phyloP scores from a whole-genome alignment of 1,284 basidiomycete genomes.

The Pterula multifida region DNA sequence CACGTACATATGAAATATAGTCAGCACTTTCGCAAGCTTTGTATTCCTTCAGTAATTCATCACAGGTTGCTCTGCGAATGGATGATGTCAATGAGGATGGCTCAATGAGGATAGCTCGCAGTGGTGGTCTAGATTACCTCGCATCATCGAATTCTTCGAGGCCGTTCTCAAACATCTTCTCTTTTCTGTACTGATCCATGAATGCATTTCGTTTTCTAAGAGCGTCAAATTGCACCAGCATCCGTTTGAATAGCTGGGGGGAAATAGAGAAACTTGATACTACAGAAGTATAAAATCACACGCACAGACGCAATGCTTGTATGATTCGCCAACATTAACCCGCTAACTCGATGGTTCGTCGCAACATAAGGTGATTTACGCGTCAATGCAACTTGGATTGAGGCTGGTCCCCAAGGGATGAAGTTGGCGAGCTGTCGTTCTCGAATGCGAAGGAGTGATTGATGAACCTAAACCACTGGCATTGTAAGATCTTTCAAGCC shows the following conservation, averaged over 20 bases:
- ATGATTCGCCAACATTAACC: slow-evolving; percentile 98
- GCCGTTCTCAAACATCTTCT: slow-evolving; percentile 85
- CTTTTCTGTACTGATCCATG: slow-evolving; percentile 95
- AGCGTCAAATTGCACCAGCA: slow-evolving; percentile 91
- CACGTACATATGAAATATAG: slow-evolving; percentile 72
- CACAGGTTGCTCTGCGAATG: slow-evolving; percentile 69
- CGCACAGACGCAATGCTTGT: slow-evolving; percentile 91
- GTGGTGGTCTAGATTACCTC: slow-evolving; percentile 35
- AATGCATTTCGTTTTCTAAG: slow-evolving; percentile 88
- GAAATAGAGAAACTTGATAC: slow-evolving; percentile 3
- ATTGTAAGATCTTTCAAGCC: not conserved
- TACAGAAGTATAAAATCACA: slow-evolving; percentile 9
- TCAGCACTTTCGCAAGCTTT: slow-evolving; percentile 87
- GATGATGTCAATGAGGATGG: no score
- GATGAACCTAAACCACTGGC: slow-evolving; percentile 61
- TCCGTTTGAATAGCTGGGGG: slow-evolving; percentile 82
- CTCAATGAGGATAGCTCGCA: not conserved
- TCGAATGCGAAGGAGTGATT: slow-evolving; percentile 91
- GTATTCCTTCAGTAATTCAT: slow-evolving; percentile 83
- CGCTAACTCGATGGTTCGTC: slow-evolving; percentile 87
- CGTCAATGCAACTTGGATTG: slow-evolving; percentile 94
- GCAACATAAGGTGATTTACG: slow-evolving; percentile 84
- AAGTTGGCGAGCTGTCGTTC: slow-evolving; percentile 96
- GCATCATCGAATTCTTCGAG: slow-evolving; percentile 94
- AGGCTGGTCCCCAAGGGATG: slow-evolving; percentile 98